Evolutionary conservation across 164 flowering plant species (phyloP).

Genomic region (Stephania cephalantha): DNA sequence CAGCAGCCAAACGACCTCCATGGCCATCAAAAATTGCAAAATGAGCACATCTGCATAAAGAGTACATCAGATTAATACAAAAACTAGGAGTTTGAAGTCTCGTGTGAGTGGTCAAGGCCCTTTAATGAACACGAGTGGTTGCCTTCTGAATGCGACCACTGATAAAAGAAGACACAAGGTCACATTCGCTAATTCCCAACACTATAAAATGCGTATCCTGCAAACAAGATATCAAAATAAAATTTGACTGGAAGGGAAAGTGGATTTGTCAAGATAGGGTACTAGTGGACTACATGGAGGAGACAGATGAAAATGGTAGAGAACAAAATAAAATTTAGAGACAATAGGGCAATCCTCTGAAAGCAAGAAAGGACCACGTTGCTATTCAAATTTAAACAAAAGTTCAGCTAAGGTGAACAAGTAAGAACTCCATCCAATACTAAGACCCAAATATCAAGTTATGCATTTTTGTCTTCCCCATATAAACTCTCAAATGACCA

Average conservation of each 20-base stretch:
- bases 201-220: not conserved
- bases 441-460: too few species aligned
- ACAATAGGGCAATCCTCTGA: not conserved
- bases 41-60: conserved; percentile 55
- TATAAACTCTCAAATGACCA: too few species aligned
- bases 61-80: conserved; percentile 3
- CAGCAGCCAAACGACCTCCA: conserved; percentile 92
- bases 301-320: not conserved
- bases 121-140: not conserved
- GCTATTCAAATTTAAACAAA: not conserved
- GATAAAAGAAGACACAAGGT: not conserved
- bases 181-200: not conserved
- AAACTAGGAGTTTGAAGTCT: not conserved
- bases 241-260: not conserved
- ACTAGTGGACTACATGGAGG: not conserved
- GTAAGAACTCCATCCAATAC: too few species aligned
- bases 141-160: not conserved
- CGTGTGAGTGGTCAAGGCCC: not conserved
- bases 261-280: not conserved
- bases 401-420: not conserved
- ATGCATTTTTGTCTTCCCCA: too few species aligned
- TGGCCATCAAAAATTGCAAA: conserved; percentile 92
- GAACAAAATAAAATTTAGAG: not conserved
- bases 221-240: not conserved
- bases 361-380: not conserved